Evolutionary conservation across 805 yeast genomes (phyloP).

Genomic region (Pichia occidentalis): DNA sequence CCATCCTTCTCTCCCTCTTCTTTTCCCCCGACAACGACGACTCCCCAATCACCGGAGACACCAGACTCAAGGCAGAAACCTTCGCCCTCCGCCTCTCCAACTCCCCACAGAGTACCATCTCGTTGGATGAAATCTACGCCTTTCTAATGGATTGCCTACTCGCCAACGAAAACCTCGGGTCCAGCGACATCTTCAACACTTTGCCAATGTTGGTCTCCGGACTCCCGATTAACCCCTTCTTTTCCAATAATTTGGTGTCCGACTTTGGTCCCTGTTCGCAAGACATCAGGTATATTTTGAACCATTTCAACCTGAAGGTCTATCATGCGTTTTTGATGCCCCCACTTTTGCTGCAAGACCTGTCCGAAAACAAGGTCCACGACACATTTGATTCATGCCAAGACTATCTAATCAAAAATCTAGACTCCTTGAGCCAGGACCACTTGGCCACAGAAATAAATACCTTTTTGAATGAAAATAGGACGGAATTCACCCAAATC

Average conservation of each 20-base stretch:
- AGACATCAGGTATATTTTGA: conserved; percentile 19
- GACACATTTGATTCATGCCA: conserved; percentile 27
- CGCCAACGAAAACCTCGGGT: too few relatives aligned
- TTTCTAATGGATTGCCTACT: conserved; percentile 1
- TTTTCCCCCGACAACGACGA: too few relatives aligned
- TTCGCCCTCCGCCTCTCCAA: background rate
- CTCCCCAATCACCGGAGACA: too few relatives aligned
- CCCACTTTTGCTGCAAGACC: background rate
- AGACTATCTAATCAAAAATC: conserved; percentile 22
- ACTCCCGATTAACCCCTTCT: conserved; percentile 61
- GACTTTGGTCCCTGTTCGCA: conserved; percentile 19
- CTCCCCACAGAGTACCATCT: background rate
- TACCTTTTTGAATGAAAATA: conserved; percentile 49
- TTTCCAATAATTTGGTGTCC: conserved; percentile 35
- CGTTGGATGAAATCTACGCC: background rate
- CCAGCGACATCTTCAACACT: conserved; percentile 1
- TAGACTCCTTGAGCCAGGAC: conserved; percentile 12
- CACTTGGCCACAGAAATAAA: conserved; percentile 8
- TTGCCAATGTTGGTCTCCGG: conserved; percentile 45
- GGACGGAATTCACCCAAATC: conserved; percentile 66
- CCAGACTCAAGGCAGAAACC: too few relatives aligned
- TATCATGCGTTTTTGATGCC: conserved; percentile 65
- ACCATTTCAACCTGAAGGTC: conserved; percentile 32
- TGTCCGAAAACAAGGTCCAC: background rate
- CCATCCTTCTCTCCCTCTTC: conserved; percentile 54